Conservation (phyloP, 768 basidiomycete genomes). For the Psilocybe subaeruginosa region DNA sequence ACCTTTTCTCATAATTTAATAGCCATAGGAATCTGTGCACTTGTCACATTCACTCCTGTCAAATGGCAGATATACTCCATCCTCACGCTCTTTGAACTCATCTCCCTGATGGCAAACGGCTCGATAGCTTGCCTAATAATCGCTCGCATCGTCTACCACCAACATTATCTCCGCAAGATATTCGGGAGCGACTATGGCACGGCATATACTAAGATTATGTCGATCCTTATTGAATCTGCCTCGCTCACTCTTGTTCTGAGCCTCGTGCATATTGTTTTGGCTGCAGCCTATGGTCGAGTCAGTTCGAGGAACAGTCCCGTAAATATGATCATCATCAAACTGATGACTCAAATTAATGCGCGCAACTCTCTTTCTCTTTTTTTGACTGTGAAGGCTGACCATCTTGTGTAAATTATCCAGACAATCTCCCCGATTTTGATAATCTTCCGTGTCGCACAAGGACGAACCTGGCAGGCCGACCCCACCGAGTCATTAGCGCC, state of each 20-base stretch:
- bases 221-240: slow-evolving; percentile 16
- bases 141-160: slow-evolving; percentile 10
- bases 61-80: slow-evolving; percentile 11
- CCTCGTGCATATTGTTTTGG: slow-evolving; percentile 4
- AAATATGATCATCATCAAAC: slow-evolving; percentile 6
- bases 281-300: neutral
- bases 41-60: neutral
- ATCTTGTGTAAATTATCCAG: neutral
- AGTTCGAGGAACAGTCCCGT: neutral
- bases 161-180: neutral
- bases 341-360: slow-evolving; percentile 7
- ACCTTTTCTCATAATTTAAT: neutral
- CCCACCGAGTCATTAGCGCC: neutral
- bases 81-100: slow-evolving; percentile 1
- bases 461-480: slow-evolving; percentile 2
- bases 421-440: slow-evolving; percentile 6
- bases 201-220: slow-evolving; percentile 8
- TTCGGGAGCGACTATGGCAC: slow-evolving; percentile 2
- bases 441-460: slow-evolving; percentile 10
- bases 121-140: slow-evolving; percentile 4
- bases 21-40: slow-evolving; percentile 6
- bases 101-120: slow-evolving; percentile 2
- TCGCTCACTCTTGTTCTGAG: neutral
- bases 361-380: neutral
- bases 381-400: neutral